Base-by-base conservation (phyloP, 345 rosid species). In the Geranium brycei region DNA sequence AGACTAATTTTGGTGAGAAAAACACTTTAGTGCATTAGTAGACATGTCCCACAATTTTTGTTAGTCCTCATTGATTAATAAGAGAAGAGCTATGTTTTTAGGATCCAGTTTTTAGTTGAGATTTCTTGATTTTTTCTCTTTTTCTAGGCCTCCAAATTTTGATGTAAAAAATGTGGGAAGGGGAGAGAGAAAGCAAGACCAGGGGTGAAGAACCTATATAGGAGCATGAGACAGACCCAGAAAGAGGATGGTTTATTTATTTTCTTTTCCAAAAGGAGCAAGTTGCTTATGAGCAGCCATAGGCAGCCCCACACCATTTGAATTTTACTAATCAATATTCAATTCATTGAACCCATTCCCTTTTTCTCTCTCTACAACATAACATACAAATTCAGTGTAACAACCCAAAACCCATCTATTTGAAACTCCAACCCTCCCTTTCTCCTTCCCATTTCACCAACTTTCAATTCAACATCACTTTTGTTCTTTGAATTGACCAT, bases 131-230 rank as follows among this genome's bases (percentile, higher is more conserved):
- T n/a, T n/a, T n/a, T n/a, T n/a, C n/a, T 23, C 28, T 23, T 0
- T 23, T 23, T 23, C 2, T 23, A 23, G 28, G 28, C 28, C 28
- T 23, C 28, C 28, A 23, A 23, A 23, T 23, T 23, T 23, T 23
- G 71, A 57, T 23, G 18, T 58, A 66, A 16, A 57, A 35, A 28
- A 51, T 2, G 18, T 1, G 3, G 38, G 58, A 17, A 61, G 5
- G n/a, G 56, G n/a, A 14, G 53, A 10, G 51, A 18, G 57, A 35
- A n/a, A 57, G 47, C 31, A 14, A 17, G 78, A 23, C 78, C 64
- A 77, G 71, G 78, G 81, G 81, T 35, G 73, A 51, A 58, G 81
- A 77, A 77, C 81, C 75, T 77, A 23, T 23, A 23, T 23, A 23
- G 28, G 28, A 23, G 28, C 40, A 77, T 66, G 63, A 62, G 51